Percentiles rank a stretch among this genome's conserved stretches.
Evolutionary conservation across 2,329 filamentous ascomycete genomes (phyloP).

Genomic region (Fusarium longipes): DNA sequence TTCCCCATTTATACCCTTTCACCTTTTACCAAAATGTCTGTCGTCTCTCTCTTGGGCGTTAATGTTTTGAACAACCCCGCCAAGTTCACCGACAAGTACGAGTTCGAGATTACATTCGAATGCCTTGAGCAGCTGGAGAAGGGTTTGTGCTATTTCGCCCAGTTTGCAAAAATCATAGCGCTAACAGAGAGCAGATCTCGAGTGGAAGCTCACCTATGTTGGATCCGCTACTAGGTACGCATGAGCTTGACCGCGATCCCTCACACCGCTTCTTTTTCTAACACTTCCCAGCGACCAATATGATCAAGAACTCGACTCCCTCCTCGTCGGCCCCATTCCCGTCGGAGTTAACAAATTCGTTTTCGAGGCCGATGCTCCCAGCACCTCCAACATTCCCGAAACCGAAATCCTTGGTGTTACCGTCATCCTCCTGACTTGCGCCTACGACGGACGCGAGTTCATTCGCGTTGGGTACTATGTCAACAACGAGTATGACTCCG

Average conservation of each 20-base stretch:
- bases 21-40: constrained; percentile 74
- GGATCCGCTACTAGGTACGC: constrained; percentile 96
- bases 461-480: constrained; percentile 99
- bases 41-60: constrained; percentile 94
- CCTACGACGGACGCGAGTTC: constrained; percentile 96
- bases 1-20: background rate
- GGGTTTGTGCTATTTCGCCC: constrained; percentile 63
- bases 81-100: constrained; percentile 90
- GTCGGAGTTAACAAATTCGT: constrained; percentile 98
- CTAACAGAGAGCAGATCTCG: constrained; percentile 74
- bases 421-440: constrained; percentile 94
- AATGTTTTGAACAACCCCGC: constrained; percentile 98
- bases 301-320: constrained; percentile 96
- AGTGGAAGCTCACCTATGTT: constrained; percentile 99
- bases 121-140: constrained; percentile 95
- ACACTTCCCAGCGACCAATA: constrained; percentile 79
- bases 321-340: constrained; percentile 96
- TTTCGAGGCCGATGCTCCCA: constrained; percentile 94
- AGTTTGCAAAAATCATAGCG: background rate
- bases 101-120: constrained; percentile 99
- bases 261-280: constrained; percentile 41
- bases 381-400: constrained; percentile 89
- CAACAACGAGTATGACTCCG: constrained; percentile 98
- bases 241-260: constrained; percentile 19
- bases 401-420: constrained; percentile 97